These are phyloP conservation scores for Diaporthe citri DNA, from an alignment of 2,329 filamentous ascomycete genomes.

Conservation along the genomic window DNA sequence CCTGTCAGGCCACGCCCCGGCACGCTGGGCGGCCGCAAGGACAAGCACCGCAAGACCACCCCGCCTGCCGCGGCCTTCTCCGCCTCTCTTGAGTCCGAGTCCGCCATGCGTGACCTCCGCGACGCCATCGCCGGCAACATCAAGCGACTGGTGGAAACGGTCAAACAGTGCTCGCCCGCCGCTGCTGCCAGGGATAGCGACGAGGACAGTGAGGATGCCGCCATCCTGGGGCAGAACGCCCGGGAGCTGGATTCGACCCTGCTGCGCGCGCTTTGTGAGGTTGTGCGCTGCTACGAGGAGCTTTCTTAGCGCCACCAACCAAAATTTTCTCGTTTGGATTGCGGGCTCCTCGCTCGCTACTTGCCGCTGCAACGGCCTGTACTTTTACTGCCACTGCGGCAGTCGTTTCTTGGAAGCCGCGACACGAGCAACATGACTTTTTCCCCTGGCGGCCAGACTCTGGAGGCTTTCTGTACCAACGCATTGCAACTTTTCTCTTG, in stretches of 20 bases:
- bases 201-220: conserved; percentile 30
- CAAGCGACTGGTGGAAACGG: conserved; percentile 62
- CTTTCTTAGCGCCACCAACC: conserved; percentile 5
- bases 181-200: conserved; percentile 28
- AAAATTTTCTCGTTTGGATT: background rate
- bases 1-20: conserved; percentile 35
- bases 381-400: background rate
- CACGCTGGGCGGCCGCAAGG: conserved; percentile 38
- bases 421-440: background rate
- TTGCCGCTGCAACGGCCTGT: conserved; percentile 7
- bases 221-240: conserved; percentile 35
- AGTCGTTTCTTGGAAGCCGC: background rate
- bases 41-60: conserved; percentile 39
- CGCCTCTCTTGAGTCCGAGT: conserved; percentile 45
- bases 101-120: conserved; percentile 59
- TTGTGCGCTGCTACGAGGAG: conserved; percentile 57
- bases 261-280: conserved; percentile 56
- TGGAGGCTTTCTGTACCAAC: background rate
- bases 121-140: conserved; percentile 65
- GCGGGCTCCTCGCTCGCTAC: background rate
- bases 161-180: conserved; percentile 47
- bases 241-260: conserved; percentile 52
- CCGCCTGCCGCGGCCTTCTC: conserved; percentile 11
- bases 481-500: background rate
- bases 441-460: no score